Conservation (phyloP, 2,329 filamentous ascomycete species). For the Aspergillus phoenicis region DNA sequence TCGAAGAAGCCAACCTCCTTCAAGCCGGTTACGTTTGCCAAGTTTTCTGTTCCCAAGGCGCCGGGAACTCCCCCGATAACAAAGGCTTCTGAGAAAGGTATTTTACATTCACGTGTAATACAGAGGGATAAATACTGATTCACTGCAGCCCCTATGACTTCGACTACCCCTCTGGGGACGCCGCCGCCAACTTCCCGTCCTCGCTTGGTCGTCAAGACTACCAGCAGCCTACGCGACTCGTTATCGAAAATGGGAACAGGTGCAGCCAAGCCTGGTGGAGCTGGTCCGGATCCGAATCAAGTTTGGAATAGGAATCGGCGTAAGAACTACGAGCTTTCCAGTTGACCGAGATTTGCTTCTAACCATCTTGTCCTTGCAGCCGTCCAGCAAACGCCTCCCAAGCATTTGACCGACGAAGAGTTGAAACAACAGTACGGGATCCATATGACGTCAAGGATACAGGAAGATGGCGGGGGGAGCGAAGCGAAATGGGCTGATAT, state of each 20-base stretch:
- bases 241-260: constrained; percentile 52
- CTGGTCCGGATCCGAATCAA: constrained; percentile 66
- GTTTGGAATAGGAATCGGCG: constrained; percentile 72
- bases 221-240: constrained; percentile 54
- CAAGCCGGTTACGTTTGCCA: constrained; percentile 68
- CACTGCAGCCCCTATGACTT: constrained; percentile 36
- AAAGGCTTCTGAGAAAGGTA: constrained; percentile 60
- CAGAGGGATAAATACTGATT: constrained; percentile 13
- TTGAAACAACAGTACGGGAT: constrained; percentile 70
- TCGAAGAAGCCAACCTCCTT: constrained; percentile 65
- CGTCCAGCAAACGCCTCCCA: constrained; percentile 58
- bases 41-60: constrained; percentile 66
- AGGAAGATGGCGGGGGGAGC: constrained; percentile 63
- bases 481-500: constrained; percentile 71
- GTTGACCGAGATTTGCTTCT: constrained; percentile 16
- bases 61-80: constrained; percentile 54
- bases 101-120: constrained; percentile 12
- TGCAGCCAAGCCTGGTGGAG: constrained; percentile 48
- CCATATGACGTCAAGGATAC: constrained; percentile 65
- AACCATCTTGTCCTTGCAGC: constrained; percentile 40
- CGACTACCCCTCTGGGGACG: constrained; percentile 41
- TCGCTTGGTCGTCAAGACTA: constrained; percentile 65
- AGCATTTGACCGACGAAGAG: constrained; percentile 69
- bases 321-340: constrained; percentile 34
- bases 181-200: constrained; percentile 56